Conservation (phyloP, 176 grass and related monocot species). For the Avena atlantica region DNA sequence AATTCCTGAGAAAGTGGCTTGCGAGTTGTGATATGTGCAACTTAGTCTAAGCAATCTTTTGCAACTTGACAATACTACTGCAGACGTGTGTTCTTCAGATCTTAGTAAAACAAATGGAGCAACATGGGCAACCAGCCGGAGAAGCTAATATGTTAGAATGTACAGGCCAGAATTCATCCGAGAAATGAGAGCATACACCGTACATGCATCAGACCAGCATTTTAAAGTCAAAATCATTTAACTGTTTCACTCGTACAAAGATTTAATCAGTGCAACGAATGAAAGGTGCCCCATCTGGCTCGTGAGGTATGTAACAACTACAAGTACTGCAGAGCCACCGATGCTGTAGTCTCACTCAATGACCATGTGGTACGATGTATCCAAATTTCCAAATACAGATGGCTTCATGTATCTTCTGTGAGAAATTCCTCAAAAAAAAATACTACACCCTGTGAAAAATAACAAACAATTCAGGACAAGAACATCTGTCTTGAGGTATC, state of each 20-base stretch:
- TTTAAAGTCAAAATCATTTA: not conserved
- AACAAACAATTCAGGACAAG: constrained; percentile 23
- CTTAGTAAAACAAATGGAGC: not conserved
- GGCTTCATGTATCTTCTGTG: not conserved
- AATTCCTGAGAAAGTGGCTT: not conserved
- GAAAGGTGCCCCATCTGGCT: not conserved
- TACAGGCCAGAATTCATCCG: not conserved
- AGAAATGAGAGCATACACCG: not conserved
- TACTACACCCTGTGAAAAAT: constrained; percentile 7
- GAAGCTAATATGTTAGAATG: not conserved
- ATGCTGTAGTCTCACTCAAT: constrained; percentile 6
- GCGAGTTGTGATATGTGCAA: too few species aligned
- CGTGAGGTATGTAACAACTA: constrained; percentile 22
- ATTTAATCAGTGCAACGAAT: not conserved
- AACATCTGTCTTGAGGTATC: not conserved
- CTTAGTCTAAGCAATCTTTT: too few species aligned
- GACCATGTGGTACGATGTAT: constrained; percentile 21
- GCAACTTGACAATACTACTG: too few species aligned
- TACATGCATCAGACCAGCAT: not conserved
- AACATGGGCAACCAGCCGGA: not conserved
- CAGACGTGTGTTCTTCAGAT: not conserved
- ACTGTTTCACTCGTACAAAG: not conserved
- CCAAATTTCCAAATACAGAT: constrained; percentile 2
- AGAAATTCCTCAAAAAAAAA: constrained; percentile 16
- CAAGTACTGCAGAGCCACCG: constrained; percentile 7